Evolutionary conservation across 805 yeast species (phyloP).

Genomic region (Kuraishia floccosa): DNA sequence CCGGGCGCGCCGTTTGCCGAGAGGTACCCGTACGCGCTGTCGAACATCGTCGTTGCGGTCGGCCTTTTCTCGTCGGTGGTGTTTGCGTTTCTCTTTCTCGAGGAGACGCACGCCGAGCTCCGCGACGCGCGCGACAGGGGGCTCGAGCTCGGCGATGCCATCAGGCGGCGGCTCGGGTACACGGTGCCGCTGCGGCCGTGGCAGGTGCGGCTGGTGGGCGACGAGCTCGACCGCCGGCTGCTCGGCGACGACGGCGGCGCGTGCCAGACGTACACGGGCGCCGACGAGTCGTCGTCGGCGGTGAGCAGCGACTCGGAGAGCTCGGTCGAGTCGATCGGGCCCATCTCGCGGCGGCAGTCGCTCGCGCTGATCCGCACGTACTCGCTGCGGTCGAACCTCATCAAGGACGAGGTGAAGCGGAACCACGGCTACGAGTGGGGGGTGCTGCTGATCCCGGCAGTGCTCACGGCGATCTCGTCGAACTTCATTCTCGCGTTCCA

Average conservation of each 20-base stretch:
- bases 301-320: background rate
- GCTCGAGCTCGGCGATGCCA: conserved; percentile 29
- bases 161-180: conserved; percentile 10
- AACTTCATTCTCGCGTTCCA: conserved; percentile 34
- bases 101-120: conserved; percentile 36
- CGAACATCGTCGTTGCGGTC: conserved; percentile 34
- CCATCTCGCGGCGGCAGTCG: background rate
- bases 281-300: background rate
- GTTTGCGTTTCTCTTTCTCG: conserved; percentile 33
- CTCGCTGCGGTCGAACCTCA: background rate
- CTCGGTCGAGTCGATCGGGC: conserved; percentile 1
- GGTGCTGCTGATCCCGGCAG: conserved; percentile 7
- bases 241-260: background rate
- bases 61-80: conserved; percentile 23
- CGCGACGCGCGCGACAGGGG: conserved; percentile 31
- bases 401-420: conserved; percentile 3
- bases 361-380: background rate
- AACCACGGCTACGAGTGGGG: conserved; percentile 6
- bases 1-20: conserved; percentile 2
- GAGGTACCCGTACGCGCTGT: conserved; percentile 37
- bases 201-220: conserved; percentile 4
- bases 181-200: conserved; percentile 6
- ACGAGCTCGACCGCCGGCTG: background rate
- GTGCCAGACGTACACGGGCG: background rate
- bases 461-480: conserved; percentile 12